These are phyloP conservation scores for Russula vinacea DNA, from an alignment of 768 basidiomycete species.

Conservation along the genomic window DNA sequence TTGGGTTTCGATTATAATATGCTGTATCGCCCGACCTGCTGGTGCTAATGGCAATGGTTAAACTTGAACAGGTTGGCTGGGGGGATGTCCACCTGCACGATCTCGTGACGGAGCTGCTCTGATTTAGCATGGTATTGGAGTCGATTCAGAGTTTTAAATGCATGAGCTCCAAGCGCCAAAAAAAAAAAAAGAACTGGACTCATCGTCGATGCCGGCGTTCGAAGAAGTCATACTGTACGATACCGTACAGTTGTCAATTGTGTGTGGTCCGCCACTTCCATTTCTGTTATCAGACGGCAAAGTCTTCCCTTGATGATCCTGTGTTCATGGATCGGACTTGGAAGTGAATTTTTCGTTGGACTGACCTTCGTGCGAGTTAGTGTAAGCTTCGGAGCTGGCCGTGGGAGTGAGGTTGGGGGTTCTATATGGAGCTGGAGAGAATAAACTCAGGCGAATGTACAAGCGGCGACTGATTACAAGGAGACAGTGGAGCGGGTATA, in stretches of 20 bases:
- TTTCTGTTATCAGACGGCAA: neutral
- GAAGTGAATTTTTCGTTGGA: neutral
- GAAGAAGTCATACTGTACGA: neutral
- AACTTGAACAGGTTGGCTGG: neutral
- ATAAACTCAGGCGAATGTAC: neutral
- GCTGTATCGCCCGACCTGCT: neutral
- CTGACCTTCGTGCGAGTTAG: too few species aligned
- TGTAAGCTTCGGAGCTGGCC: neutral
- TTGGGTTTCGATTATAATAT: neutral
- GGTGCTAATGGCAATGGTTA: neutral
- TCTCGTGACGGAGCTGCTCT: neutral
- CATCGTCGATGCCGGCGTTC: too few species aligned
- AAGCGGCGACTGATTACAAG: neutral
- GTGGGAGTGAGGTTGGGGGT: neutral
- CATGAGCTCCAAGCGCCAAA: too few species aligned
- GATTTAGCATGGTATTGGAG: neutral
- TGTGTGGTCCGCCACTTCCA: neutral
- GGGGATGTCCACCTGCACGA: neutral
- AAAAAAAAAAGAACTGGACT: too few species aligned
- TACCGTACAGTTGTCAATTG: neutral
- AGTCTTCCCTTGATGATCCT: neutral
- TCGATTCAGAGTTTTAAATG: neutral
- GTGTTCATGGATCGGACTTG: neutral
- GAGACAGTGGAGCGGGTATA: neutral
- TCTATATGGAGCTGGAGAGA: neutral